phyloP scores from a whole-genome alignment of 495 filamentous ascomycete genomes.

The Podospora fimiseda region DNA sequence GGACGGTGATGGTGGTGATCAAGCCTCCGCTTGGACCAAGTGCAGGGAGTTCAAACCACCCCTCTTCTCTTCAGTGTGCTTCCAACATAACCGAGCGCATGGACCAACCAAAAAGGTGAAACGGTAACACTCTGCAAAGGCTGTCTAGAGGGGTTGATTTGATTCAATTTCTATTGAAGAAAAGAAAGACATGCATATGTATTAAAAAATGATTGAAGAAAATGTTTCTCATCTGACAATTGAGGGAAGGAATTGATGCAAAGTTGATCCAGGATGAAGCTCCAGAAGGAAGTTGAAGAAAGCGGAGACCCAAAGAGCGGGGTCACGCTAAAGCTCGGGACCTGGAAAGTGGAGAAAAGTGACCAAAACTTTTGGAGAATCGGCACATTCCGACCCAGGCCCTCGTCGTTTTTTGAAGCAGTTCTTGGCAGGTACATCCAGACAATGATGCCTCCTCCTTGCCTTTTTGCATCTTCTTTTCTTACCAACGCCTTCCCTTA shows the following conservation, averaged over 20 bases:
- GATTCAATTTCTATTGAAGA: too few species aligned
- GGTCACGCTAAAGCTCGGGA: not conserved
- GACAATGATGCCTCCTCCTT: conserved; percentile 5
- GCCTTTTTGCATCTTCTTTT: conserved; percentile 1
- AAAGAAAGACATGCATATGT: not conserved
- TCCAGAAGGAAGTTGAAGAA: conserved; percentile 6
- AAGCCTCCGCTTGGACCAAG: conserved; percentile 17
- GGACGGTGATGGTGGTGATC: conserved; percentile 15
- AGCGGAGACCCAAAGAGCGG: conserved; percentile 1
- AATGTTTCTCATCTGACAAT: not conserved
- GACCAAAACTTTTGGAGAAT: not conserved
- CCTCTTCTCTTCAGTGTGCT: not conserved
- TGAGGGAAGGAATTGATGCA: too few species aligned
- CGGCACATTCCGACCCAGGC: not conserved
- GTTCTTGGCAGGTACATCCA: not conserved
- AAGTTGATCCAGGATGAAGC: too few species aligned
- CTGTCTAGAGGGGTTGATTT: not conserved
- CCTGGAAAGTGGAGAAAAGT: not conserved
- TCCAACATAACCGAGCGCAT: not conserved
- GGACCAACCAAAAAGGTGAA: conserved; percentile 13
- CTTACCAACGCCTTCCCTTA: not conserved
- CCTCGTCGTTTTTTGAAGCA: too few species aligned
- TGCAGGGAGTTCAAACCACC: not conserved
- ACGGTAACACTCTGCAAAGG: conserved; percentile 4
- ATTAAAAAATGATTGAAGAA: not conserved